Evolutionary conservation across 768 basidiomycete genomes (phyloP), one percentile per base, ranked within the genome.

Genomic region (Tricholoma matsutake): DNA sequence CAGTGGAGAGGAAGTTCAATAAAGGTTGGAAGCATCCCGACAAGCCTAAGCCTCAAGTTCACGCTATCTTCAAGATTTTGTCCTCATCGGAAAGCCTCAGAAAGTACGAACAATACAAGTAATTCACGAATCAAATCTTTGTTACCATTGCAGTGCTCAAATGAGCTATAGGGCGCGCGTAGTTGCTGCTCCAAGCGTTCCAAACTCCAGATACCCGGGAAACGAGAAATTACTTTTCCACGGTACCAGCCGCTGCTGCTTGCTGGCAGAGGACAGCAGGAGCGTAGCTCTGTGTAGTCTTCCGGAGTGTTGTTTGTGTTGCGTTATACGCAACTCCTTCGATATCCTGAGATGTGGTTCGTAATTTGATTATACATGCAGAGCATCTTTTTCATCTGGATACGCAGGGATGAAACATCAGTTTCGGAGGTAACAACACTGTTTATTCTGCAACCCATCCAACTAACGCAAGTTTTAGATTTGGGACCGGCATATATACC

Each of bases 401-500:
- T 2, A 56, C 51, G n/a, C 41, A 85, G 83, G 85, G 7, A 73
- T 76, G 37, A 83, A 84, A 65, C 78, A 87, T 66, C 80, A 81
- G 35, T 86, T 86, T 64, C 80, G 81, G 56, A 73, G 82, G 79
- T 79, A 64, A 61, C 39, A 39, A 20, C n/a, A 14, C 20, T 55
- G 25, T 41, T 63, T 51, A 31, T 8, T 31, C 9, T 2, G 9
- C 32, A 31, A 7, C 29, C 16, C 28, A 20, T 28, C 57, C 35
- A n/a, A 18, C 6, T 22, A 8, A 34, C 25, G 45, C 20, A 58
- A 35, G 13, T 3, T 6, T n/a, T 64, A 85, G 87, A 62, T 89
- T 89, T 68, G 87, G 87, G n/a, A 78, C 76, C 6, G 88, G 87
- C 3, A 87, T 89, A 45, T 89, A 89, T 67, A 85, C 84, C 1